Evolutionary conservation across 345 rosid species (phyloP).

Genomic region (Excoecaria agallocha): DNA sequence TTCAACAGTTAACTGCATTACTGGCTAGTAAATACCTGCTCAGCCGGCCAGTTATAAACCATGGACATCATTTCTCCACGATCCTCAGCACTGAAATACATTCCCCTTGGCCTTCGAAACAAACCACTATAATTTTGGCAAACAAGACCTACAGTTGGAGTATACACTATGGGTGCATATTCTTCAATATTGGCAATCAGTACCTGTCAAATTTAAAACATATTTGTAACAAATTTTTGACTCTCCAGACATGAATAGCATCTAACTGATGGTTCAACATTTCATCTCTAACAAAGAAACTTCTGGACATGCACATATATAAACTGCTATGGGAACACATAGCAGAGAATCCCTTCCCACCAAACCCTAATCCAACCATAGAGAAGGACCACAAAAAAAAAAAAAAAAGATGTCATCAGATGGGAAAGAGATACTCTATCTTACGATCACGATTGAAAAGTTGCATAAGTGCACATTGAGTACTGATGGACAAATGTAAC

Average conservation of each 20-base stretch:
- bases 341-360: background rate
- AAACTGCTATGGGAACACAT: background rate
- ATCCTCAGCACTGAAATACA: slow-evolving; percentile 93
- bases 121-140: slow-evolving; percentile 94
- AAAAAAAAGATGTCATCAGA: background rate
- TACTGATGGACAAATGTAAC: background rate
- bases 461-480: background rate
- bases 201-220: slow-evolving; percentile 47
- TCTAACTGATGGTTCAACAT: background rate
- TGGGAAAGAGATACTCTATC: background rate
- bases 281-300: background rate
- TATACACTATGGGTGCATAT: slow-evolving; percentile 95
- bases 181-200: slow-evolving; percentile 85
- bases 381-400: background rate
- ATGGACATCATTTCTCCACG: slow-evolving; percentile 99
- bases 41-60: slow-evolving; percentile 99
- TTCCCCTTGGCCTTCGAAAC: slow-evolving; percentile 98
- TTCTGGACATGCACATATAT: background rate
- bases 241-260: background rate
- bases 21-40: slow-evolving; percentile 56
- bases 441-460: background rate
- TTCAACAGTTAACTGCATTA: slow-evolving; percentile 13
- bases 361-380: background rate
- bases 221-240: background rate
- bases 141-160: slow-evolving; percentile 95